Evolutionary conservation across 306 rosid genomes (phyloP), one percentile per base, ranked within the genome.

Genomic region (Gastrolobium villosum): DNA sequence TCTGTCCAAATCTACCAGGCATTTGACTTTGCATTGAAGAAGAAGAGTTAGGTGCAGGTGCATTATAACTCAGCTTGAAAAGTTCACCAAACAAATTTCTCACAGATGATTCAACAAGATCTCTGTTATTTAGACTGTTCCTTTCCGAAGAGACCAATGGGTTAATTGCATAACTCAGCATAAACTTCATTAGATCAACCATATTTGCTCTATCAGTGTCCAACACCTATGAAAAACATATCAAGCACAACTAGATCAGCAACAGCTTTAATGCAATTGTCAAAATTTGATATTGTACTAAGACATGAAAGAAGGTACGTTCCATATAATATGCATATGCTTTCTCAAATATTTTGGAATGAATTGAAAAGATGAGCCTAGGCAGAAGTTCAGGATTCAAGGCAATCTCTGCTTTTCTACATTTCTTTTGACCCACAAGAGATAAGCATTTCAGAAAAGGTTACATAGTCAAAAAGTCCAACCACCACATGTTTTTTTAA

Each of bases 181-280:
- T 57, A 86, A 74, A 91, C 82, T 86, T 95, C 96, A 95, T 93
- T 84, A 95, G 83, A 90, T 95, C 99, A 86, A 87, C 90, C n/a
- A 81, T 88, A 75, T 78, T 83, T 50, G 96, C 91, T 84, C 79
- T 84, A 83, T 88, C 86, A 76, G 86, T 67, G 41, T 88, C 96
- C 77, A 79, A 65, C 48, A 76, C 90, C 99, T 92, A 63, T 65
- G 31, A 55, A 60, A 48, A 60, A 49, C 54, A 83, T 54, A 62
- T 52, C 63, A 68, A 60, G 52, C 65, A 66, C 52, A 83, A 37
- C 36, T 70, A 70, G 20, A 72, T 82, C 65, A 82, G 6, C 54
- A 77, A 46, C 40, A 40, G 52, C 72, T 67, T 55, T 53, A 43
- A 48, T 14, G 49, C 13, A 53, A 15, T 36, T 41, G 36, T 52